phyloP scores from a whole-genome alignment of 2,329 filamentous ascomycete genomes.

The Hirsutella minnesotensis region DNA sequence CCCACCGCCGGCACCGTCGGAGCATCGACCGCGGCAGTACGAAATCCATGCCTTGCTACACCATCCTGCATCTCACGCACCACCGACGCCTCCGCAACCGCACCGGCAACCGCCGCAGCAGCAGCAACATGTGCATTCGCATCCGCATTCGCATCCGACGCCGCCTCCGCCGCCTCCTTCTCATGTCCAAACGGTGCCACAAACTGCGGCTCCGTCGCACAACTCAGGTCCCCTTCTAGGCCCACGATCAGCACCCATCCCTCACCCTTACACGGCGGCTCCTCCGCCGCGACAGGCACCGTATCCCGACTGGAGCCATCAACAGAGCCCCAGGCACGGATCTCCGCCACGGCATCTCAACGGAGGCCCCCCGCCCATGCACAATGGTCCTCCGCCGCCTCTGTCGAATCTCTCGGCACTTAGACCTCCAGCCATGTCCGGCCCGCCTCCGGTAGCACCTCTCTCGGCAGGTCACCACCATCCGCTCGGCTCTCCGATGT shows the following conservation, averaged over 20 bases:
- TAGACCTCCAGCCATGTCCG: constrained; percentile 34
- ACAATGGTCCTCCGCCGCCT: constrained; percentile 13
- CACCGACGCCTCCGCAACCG: constrained; percentile 2
- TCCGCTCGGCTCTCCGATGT: constrained; percentile 18
- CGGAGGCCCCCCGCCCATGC: constrained; percentile 27
- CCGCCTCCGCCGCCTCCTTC: constrained; percentile 8
- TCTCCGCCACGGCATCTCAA: constrained; percentile 38
- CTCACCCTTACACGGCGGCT: constrained; percentile 16
- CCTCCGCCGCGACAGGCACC: constrained; percentile 11
- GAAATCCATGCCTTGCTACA: constrained; percentile 10
- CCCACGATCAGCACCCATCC: constrained; percentile 12
- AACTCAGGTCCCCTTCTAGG: constrained; percentile 14
- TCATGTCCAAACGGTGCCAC: neutral
- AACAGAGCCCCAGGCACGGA: constrained; percentile 35
- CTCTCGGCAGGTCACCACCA: constrained; percentile 27
- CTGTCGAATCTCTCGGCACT: constrained; percentile 29
- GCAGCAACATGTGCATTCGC: neutral
- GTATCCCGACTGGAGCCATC: constrained; percentile 35
- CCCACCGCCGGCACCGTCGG: constrained; percentile 13
- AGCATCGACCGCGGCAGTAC: constrained; percentile 12
- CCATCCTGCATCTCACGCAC: constrained; percentile 4
- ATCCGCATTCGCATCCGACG: constrained; percentile 5
- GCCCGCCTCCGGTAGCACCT: constrained; percentile 29
- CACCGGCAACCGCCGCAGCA: neutral
- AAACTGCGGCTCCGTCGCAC: constrained; percentile 5